Evolutionary conservation across 2,329 filamentous ascomycete genomes (phyloP).

Genomic region (Aspergillus chevalieri): DNA sequence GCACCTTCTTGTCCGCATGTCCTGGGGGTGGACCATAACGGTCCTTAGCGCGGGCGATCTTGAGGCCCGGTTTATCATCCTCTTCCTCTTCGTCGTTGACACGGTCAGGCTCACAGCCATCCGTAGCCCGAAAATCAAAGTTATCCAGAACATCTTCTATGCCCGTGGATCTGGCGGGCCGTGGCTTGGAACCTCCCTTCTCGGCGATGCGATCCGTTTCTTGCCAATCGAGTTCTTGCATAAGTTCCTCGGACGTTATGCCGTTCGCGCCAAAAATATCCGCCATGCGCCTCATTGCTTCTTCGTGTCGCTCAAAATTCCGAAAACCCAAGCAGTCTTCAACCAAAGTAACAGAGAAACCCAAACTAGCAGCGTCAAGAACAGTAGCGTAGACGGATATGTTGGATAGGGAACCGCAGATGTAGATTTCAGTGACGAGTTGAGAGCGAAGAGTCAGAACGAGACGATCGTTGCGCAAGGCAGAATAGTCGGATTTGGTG

Average conservation of each 20-base stretch:
- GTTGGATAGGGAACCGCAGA: constrained; percentile 82
- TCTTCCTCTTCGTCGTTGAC: constrained; percentile 9
- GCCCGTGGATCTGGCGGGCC: constrained; percentile 18
- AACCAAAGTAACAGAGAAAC: constrained; percentile 77
- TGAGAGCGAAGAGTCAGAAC: constrained; percentile 74
- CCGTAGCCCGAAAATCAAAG: constrained; percentile 22
- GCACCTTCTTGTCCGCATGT: constrained; percentile 16
- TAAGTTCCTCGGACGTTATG: constrained; percentile 55
- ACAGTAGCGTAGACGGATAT: constrained; percentile 87
- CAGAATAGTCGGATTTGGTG: constrained; percentile 78
- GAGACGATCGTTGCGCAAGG: constrained; percentile 68
- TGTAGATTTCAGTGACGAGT: constrained; percentile 80
- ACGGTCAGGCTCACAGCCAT: background rate
- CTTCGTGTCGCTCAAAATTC: constrained; percentile 60
- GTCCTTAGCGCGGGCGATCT: constrained; percentile 13
- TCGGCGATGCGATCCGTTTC: constrained; percentile 35
- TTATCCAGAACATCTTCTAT: constrained; percentile 32
- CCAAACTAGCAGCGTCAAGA: constrained; percentile 81
- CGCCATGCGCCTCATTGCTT: constrained; percentile 64
- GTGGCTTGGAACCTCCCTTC: constrained; percentile 11
- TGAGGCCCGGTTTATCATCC: constrained; percentile 13
- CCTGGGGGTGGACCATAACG: constrained; percentile 8
- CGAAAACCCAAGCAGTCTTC: constrained; percentile 85
- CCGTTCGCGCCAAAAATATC: constrained; percentile 69
- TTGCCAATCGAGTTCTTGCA: constrained; percentile 42